A percentile compares a stretch with the other conserved stretches of the same genome.
Conservation (phyloP, 129 eudicot species). For the Mikania micrantha region DNA sequence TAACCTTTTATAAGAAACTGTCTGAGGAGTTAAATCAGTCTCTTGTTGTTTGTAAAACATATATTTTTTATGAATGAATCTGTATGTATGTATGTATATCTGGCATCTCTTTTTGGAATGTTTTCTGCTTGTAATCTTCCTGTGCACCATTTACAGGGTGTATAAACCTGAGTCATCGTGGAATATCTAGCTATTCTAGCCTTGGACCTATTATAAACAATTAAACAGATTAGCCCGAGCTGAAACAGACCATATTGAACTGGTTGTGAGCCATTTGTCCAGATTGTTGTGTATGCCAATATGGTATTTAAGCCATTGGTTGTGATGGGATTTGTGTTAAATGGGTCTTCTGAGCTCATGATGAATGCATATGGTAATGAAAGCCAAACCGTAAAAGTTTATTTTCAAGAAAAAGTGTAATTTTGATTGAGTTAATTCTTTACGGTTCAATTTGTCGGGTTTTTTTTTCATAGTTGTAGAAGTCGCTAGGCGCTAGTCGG, state of each 20-base stretch:
- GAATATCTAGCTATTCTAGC: too few species aligned
- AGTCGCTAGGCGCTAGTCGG: too few species aligned
- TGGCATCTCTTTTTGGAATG: background rate
- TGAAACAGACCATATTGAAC: background rate
- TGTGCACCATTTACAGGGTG: background rate
- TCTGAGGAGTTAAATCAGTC: background rate
- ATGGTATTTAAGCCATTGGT: too few species aligned
- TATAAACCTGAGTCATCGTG: background rate
- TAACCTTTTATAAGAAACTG: background rate
- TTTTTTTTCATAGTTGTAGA: too few species aligned
- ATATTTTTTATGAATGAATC: background rate
- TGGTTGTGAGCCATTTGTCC: background rate
- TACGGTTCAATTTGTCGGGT: too few species aligned
- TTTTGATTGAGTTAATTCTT: too few species aligned
- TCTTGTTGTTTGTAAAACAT: conserved; percentile 3
- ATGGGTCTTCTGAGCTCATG: background rate
- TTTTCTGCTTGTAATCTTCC: background rate
- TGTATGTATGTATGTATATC: background rate
- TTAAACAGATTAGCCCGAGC: background rate
- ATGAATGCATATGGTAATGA: background rate
- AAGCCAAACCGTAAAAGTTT: too few species aligned
- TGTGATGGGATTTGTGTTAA: background rate
- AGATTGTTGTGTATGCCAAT: background rate
- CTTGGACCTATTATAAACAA: too few species aligned
- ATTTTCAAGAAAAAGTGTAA: too few species aligned